Percentiles rank a stretch among this genome's conserved stretches.
phyloP scores from a whole-genome alignment of 768 basidiomycete species.

The Cubamyces sp. region DNA sequence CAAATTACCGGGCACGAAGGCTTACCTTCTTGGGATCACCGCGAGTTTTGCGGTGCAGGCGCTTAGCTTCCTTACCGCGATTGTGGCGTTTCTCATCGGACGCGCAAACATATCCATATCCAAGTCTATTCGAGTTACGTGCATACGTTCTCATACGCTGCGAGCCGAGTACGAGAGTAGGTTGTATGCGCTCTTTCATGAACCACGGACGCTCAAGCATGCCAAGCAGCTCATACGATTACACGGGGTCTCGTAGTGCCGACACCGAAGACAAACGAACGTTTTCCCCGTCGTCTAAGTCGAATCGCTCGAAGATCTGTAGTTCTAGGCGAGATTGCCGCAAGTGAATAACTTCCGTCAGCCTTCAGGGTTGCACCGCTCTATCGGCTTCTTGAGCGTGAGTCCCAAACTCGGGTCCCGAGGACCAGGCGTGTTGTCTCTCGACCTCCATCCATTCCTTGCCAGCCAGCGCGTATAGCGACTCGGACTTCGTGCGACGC shows the following conservation, averaged over 20 bases:
- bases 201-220: no score
- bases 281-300: slow-evolving; percentile 8
- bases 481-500: background rate
- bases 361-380: background rate
- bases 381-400: slow-evolving; percentile 9
- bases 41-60: slow-evolving; percentile 10
- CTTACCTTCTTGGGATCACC: slow-evolving; percentile 10
- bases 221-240: no score
- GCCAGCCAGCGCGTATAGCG: background rate
- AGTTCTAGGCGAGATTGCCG: slow-evolving; percentile 18
- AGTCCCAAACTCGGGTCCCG: slow-evolving; percentile 1
- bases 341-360: background rate
- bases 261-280: slow-evolving; percentile 2
- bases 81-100: background rate
- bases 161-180: no score
- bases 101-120: no score
- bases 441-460: background rate
- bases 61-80: slow-evolving; percentile 4
- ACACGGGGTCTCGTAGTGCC: background rate
- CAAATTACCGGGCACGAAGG: background rate
- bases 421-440: background rate
- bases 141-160: no score
- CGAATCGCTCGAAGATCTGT: slow-evolving; percentile 13
- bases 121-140: no score
- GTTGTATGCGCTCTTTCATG: no score